Evolutionary conservation across 768 basidiomycete genomes (phyloP), one percentile per base, ranked within the genome.

Genomic region (Tricholoma hemisulphureum): DNA sequence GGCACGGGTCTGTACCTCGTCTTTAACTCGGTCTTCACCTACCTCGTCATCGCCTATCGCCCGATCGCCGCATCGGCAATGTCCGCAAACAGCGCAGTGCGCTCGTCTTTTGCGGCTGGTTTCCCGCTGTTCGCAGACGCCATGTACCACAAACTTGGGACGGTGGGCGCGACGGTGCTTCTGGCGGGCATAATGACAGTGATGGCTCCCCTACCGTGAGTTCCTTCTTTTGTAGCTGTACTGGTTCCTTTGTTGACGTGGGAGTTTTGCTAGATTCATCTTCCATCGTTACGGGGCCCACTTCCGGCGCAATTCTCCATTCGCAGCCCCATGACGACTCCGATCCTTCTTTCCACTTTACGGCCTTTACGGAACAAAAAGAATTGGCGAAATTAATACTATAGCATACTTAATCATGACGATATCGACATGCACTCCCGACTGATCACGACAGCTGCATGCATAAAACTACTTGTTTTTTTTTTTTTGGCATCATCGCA

Each of bases 131-230:
- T 83, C 41, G 88, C 89, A 0, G 79, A 87, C 65, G 83, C 89
- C 0, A 80, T 85, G 71, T 94, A 94, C 66, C 70, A 72, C 2
- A 81, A 81, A 49, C 67, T 91, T 4, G 87, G 89, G 0, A 84
- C 86, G 0, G 87, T 87, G 0, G 89, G 89, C 0, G 88, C 87
- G 0, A 87, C 85, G 0, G 88, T 85, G 14, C 75, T 90, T n/a
- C 65, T 91, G 18, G 89, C 84, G 1, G 87, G 88, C 1, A 64
- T 91, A 13, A 78, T 81, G 56, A 79, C 81, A 2, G 46, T 86
- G 16, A 82, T 87, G 78, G 79, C 81, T 1, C 89, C 89, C 0
- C 65, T 85, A 37, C 84, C 84, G 84, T 86, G 56, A 66, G 84
- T 74, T 0, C 39, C 32, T 32, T 21, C 18, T 6, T 45, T 18